Evolutionary conservation across 106 monocot species (phyloP).

Genomic region (Apostasia ramifera): DNA sequence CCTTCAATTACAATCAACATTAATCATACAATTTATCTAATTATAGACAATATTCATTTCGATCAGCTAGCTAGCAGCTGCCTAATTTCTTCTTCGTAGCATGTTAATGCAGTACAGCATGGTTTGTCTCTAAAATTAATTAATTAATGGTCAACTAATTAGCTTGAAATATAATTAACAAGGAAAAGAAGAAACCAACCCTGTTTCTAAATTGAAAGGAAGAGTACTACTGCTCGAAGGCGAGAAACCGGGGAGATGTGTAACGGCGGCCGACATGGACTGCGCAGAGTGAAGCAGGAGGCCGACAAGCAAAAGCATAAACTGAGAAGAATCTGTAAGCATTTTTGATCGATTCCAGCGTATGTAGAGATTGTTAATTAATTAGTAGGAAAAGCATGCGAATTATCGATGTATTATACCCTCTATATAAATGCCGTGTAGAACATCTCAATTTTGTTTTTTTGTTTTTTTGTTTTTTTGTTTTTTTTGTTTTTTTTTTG

Average conservation of each 20-base stretch:
- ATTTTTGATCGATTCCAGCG: too few species aligned
- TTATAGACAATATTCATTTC: neutral
- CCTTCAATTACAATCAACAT: neutral
- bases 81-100: neutral
- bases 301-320: too few species aligned
- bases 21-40: neutral
- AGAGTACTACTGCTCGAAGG: constrained; percentile 16
- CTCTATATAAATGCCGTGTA: too few species aligned
- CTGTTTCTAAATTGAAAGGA: constrained; percentile 50
- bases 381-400: too few species aligned
- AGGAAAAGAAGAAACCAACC: constrained; percentile 21
- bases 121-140: neutral
- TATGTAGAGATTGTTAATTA: too few species aligned
- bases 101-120: too few species aligned
- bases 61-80: too few species aligned
- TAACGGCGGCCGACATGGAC: neutral
- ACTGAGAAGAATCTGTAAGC: too few species aligned
- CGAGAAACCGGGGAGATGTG: constrained; percentile 41
- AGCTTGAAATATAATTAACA: neutral
- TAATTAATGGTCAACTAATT: neutral
- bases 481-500: too few species aligned
- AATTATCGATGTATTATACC: too few species aligned
- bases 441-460: too few species aligned
- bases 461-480: too few species aligned
- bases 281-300: neutral